Conservation (phyloP, 305 asterid genomes). For the Fraxinus ornus region DNA sequence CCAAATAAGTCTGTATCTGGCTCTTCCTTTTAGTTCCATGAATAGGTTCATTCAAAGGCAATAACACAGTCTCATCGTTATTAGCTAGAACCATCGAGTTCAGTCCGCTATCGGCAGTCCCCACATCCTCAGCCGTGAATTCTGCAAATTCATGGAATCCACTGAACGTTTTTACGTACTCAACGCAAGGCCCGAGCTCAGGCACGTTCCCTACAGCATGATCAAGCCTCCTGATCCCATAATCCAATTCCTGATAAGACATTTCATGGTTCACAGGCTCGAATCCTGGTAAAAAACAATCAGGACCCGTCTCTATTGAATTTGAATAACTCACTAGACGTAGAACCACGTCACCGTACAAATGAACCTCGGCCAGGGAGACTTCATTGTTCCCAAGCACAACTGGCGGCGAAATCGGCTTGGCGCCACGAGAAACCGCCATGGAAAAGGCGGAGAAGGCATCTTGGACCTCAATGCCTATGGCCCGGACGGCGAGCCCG, state of each 20-base stretch:
- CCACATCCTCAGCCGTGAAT: slow-evolving; percentile 77
- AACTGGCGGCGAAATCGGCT: slow-evolving; percentile 47
- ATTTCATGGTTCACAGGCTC: slow-evolving; percentile 34
- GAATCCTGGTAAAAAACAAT: slow-evolving; percentile 47
- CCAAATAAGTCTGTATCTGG: slow-evolving; percentile 88
- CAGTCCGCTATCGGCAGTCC: slow-evolving; percentile 83
- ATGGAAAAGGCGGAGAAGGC: slow-evolving; percentile 52
- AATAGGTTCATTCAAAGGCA: slow-evolving; percentile 81
- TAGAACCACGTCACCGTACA: slow-evolving; percentile 78
- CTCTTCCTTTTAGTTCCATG: slow-evolving; percentile 90
- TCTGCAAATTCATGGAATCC: slow-evolving; percentile 96
- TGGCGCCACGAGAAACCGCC: slow-evolving; percentile 70
- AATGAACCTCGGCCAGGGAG: slow-evolving; percentile 60
- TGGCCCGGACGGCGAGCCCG: slow-evolving; percentile 79
- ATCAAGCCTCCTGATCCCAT: slow-evolving; percentile 76
- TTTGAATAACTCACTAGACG: slow-evolving; percentile 47
- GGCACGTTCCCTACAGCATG: slow-evolving; percentile 92
- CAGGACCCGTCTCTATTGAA: background rate
- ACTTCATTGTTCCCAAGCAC: slow-evolving; percentile 38
- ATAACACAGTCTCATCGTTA: slow-evolving; percentile 62
- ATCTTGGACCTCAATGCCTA: slow-evolving; percentile 58
- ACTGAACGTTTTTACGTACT: slow-evolving; percentile 60
- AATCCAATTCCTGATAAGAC: slow-evolving; percentile 54
- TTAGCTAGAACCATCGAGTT: slow-evolving; percentile 79
- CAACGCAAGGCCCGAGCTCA: slow-evolving; percentile 59